Percentiles rank a stretch among this genome's conserved stretches.
phyloP scores from a whole-genome alignment of 2,329 filamentous ascomycete genomes.

The Aspergillus fijiensis region DNA sequence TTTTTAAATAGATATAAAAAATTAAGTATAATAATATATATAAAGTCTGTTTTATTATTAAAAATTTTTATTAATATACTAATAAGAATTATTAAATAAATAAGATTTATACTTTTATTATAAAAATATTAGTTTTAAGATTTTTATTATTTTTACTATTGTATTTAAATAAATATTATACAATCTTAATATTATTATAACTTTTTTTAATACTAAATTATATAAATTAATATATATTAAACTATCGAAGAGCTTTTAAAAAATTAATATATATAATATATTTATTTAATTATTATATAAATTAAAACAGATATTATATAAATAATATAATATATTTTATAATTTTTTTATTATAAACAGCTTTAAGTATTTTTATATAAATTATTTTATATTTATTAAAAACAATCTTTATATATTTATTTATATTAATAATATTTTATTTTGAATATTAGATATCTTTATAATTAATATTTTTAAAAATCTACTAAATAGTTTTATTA shows the following conservation, averaged over 20 bases:
- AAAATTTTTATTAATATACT: background rate
- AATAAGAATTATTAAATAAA: background rate
- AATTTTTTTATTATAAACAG: background rate
- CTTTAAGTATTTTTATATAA: slow-evolving; percentile 1
- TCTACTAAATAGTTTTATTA: background rate
- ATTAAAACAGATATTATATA: background rate
- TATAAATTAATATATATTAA: slow-evolving; percentile 4
- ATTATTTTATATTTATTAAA: background rate
- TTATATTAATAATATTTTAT: background rate
- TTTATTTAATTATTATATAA: background rate
- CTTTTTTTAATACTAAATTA: background rate
- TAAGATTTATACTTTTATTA: background rate
- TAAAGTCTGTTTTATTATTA: background rate
- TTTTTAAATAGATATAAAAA: background rate
- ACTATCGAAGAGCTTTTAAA: background rate
- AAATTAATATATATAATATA: slow-evolving; percentile 1
- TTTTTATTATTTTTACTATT: too few species aligned
- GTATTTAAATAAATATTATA: background rate
- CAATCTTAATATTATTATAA: background rate
- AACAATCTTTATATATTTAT: background rate
- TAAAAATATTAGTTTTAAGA: too few species aligned
- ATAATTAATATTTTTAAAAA: background rate
- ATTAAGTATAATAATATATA: background rate
- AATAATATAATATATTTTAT: slow-evolving; percentile 1
- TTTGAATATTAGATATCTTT: background rate